Conservation (phyloP, 169 alveolate species). For the Fabrea salina region DNA sequence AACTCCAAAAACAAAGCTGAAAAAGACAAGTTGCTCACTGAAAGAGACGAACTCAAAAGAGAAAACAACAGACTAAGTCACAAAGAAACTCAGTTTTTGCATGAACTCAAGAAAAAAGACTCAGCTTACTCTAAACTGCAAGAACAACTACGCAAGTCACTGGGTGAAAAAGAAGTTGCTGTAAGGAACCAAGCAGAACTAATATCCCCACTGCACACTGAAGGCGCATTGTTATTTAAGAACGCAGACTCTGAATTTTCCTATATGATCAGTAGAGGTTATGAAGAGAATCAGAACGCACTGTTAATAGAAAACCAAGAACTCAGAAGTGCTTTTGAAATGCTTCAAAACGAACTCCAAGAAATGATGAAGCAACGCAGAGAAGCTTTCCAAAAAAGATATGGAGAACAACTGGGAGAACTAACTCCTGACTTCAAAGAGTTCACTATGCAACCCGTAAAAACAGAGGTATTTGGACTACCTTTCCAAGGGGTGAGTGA, state of each 20-base stretch:
- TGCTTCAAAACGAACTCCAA: slow-evolving; percentile 26
- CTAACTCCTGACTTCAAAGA: slow-evolving; percentile 3
- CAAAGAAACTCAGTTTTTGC: slow-evolving; percentile 22
- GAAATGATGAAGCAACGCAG: slow-evolving; percentile 18
- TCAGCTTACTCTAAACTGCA: slow-evolving; percentile 12
- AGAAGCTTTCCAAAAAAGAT: slow-evolving; percentile 22
- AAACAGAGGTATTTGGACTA: not conserved
- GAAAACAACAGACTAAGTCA: slow-evolving; percentile 7
- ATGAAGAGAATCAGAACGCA: slow-evolving; percentile 29
- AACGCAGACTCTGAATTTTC: slow-evolving; percentile 25
- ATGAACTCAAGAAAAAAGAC: slow-evolving; percentile 34
- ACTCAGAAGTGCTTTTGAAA: slow-evolving; percentile 14
- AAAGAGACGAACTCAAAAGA: slow-evolving; percentile 31
- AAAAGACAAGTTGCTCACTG: slow-evolving; percentile 19
- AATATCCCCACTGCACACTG: not conserved
- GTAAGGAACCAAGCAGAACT: slow-evolving; percentile 18
- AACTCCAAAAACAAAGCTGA: slow-evolving; percentile 5
- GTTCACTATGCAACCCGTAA: not conserved
- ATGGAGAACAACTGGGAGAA: slow-evolving; percentile 11
- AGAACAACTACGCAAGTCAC: slow-evolving; percentile 24
- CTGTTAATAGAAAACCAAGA: slow-evolving; percentile 30
- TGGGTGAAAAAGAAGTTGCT: slow-evolving; percentile 34
- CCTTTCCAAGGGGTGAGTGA: slow-evolving; percentile 23
- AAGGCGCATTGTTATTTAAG: slow-evolving; percentile 9
- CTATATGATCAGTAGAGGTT: slow-evolving; percentile 24